Evolutionary conservation across 768 basidiomycete genomes (phyloP), one percentile per base, ranked within the genome.

Genomic region (Cytidiella melzeri): DNA sequence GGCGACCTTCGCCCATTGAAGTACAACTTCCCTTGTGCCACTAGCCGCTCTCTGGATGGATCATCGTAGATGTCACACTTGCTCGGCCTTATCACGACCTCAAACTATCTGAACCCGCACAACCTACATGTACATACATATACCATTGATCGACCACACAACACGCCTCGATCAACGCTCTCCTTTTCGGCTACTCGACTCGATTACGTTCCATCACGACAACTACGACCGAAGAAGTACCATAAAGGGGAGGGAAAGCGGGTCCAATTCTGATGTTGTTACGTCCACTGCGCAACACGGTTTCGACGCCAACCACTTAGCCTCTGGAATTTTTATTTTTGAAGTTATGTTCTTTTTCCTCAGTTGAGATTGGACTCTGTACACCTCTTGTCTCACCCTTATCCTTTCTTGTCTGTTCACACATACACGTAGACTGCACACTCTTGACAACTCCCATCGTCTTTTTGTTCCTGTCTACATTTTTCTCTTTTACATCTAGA

Each of bases 1-100:
- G 25, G 50, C 36, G 19, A 40, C 44, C 25, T 47, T 52, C 27
- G 50, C 37, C 11, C 50, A 52, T 27, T 52, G 38, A 52, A 4
- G 4, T 13, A 20, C 3, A 18, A 3, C 4, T 40, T 45, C n/a
- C n/a, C n/a, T n/a, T n/a, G n/a, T n/a, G n/a, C n/a, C n/a, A n/a
- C n/a, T n/a, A n/a, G n/a, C n/a, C n/a, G n/a, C n/a, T n/a, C n/a
- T n/a, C n/a, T n/a, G n/a, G n/a, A n/a, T n/a, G n/a, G n/a, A n/a
- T n/a, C n/a, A n/a, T n/a, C n/a, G n/a, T n/a, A n/a, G n/a, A n/a
- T n/a, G n/a, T n/a, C n/a, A n/a, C n/a, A n/a, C n/a, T n/a, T n/a
- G n/a, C n/a, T n/a, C n/a, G n/a, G n/a, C n/a, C n/a, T n/a, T n/a
- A n/a, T n/a, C n/a, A n/a, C n/a, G n/a, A n/a, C n/a, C n/a, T n/a